phyloP scores from a whole-genome alignment of 2,329 filamentous ascomycete genomes.

The Pseudocercospora pini-densiflorae region DNA sequence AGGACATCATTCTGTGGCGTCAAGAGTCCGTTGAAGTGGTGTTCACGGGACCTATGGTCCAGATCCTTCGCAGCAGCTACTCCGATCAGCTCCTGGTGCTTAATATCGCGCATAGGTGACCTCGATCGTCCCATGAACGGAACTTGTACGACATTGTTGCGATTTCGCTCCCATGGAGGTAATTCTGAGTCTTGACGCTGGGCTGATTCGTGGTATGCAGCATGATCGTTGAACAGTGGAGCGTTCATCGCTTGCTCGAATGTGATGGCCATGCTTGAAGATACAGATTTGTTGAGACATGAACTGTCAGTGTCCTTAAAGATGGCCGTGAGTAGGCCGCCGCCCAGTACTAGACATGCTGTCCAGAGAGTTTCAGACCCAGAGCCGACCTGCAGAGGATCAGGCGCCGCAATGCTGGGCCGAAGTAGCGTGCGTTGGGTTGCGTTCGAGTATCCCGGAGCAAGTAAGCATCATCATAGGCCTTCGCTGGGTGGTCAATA shows the following conservation, averaged over 20 bases:
- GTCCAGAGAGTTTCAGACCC: neutral
- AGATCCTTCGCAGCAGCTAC: neutral
- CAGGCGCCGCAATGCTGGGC: neutral
- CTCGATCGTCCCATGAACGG: constrained; percentile 17
- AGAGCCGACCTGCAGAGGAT: neutral
- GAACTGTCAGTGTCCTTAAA: neutral
- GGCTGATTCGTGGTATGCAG: neutral
- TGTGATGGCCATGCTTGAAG: neutral
- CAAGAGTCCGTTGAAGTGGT: neutral
- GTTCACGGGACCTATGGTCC: neutral
- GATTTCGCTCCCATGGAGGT: constrained; percentile 28
- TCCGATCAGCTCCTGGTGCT: neutral
- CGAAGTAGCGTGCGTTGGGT: neutral
- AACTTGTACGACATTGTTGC: constrained; percentile 18
- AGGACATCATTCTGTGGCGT: neutral
- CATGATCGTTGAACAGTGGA: neutral
- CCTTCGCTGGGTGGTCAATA: neutral
- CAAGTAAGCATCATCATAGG: neutral
- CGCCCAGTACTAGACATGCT: neutral
- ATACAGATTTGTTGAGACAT: no score
- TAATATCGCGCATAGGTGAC: neutral
- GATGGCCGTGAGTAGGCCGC: neutral
- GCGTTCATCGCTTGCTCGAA: neutral
- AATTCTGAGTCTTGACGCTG: neutral
- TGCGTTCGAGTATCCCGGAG: neutral